These are phyloP conservation scores for Przewalskia tangutica DNA, from an alignment of 257 asterid genomes.

Conservation along the genomic window DNA sequence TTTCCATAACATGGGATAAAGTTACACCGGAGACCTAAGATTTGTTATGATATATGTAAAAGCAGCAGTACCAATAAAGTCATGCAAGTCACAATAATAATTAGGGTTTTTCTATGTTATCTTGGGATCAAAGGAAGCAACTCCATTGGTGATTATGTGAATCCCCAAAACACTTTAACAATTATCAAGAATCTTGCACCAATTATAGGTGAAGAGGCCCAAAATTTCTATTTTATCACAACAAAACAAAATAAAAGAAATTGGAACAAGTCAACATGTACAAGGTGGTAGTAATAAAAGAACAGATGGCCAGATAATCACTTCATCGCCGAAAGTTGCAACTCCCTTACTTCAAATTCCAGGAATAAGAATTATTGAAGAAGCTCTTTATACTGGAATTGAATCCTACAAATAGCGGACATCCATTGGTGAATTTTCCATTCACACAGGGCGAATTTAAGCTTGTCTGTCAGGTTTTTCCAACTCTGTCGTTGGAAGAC, in stretches of 20 bases:
- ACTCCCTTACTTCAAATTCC: not conserved
- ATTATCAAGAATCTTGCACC: constrained; percentile 16
- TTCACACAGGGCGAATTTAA: no score
- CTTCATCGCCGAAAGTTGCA: constrained; percentile 29
- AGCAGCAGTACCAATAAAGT: not conserved
- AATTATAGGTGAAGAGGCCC: constrained; percentile 25
- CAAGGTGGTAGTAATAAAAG: no score
- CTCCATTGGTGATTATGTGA: not conserved
- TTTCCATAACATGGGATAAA: not conserved
- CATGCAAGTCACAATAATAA: not conserved
- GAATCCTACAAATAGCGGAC: no score
- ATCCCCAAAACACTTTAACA: not conserved
- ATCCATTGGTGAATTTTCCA: no score
- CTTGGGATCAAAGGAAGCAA: not conserved
- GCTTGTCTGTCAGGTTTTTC: no score
- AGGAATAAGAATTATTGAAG: no score
- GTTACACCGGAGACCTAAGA: not conserved
- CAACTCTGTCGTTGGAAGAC: no score
- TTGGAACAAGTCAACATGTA: constrained; percentile 18
- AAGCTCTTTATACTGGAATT: no score
- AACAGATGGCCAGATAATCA: constrained; percentile 10
- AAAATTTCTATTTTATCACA: not conserved
- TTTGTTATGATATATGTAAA: not conserved
- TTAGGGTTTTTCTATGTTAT: not conserved
- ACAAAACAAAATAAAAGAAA: not conserved